Conservation (phyloP, 2,329 filamentous ascomycete species). For the Fusarium sp. region DNA sequence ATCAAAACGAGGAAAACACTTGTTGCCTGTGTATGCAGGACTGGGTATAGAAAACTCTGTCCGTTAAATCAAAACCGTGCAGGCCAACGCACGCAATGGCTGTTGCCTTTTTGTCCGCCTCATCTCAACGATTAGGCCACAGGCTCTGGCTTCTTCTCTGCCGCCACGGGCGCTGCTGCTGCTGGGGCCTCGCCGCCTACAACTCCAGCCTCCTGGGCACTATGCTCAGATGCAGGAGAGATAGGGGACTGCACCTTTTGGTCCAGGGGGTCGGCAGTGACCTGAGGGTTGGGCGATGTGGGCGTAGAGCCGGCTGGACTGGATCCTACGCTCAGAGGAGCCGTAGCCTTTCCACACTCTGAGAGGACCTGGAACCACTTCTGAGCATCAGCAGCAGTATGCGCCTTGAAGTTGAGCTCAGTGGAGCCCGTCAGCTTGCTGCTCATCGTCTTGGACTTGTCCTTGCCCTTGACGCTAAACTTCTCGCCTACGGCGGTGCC, state of each 20-base stretch:
- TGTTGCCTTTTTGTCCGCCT: constrained; percentile 33
- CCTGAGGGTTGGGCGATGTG: constrained; percentile 43
- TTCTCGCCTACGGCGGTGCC: constrained; percentile 79
- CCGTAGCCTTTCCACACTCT: constrained; percentile 65
- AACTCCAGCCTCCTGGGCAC: constrained; percentile 61
- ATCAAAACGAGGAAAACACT: constrained; percentile 9
- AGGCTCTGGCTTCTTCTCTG: constrained; percentile 38
- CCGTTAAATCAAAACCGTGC: constrained; percentile 8
- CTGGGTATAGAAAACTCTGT: constrained; percentile 29
- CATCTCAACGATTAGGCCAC: constrained; percentile 31
- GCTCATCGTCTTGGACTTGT: constrained; percentile 81
- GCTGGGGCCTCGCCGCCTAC: constrained; percentile 47
- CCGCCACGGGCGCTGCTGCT: constrained; percentile 7
- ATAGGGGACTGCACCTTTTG: constrained; percentile 33
- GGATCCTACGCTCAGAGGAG: constrained; percentile 44
- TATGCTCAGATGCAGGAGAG: constrained; percentile 45
- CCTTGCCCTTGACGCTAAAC: constrained; percentile 96
- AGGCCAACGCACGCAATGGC: constrained; percentile 8
- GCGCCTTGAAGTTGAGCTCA: constrained; percentile 89
- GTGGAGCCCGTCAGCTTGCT: constrained; percentile 83
- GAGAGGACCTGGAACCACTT: constrained; percentile 85
- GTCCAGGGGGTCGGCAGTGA: constrained; percentile 28
- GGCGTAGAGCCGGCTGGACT: constrained; percentile 45
- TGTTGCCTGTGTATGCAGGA: constrained; percentile 21
- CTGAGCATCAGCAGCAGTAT: constrained; percentile 80